Percentiles rank a stretch among this genome's conserved stretches.
Evolutionary conservation across 2,329 filamentous ascomycete genomes (phyloP).

Genomic region (Alternaria panax): DNA sequence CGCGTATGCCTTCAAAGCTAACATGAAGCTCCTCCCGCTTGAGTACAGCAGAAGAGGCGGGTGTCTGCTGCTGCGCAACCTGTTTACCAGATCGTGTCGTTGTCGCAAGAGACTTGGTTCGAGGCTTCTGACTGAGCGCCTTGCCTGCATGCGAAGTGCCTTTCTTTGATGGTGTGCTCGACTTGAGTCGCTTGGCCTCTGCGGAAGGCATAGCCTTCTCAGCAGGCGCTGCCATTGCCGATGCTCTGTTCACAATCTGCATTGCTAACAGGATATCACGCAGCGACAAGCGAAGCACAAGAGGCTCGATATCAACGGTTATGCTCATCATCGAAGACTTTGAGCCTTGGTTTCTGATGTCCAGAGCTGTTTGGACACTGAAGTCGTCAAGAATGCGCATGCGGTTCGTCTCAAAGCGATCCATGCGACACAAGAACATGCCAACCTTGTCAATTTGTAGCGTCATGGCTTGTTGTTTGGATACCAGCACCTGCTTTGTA

Average conservation of each 20-base stretch:
- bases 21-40: slow-evolving; percentile 84
- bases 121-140: slow-evolving; percentile 55
- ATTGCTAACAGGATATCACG: slow-evolving; percentile 93
- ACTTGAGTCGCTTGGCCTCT: slow-evolving; percentile 63
- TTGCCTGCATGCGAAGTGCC: slow-evolving; percentile 58
- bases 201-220: slow-evolving; percentile 57
- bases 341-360: slow-evolving; percentile 69
- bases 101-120: slow-evolving; percentile 57
- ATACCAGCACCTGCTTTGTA: slow-evolving; percentile 90
- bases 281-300: slow-evolving; percentile 87
- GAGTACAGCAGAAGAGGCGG: slow-evolving; percentile 62
- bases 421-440: slow-evolving; percentile 99
- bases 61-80: slow-evolving; percentile 64
- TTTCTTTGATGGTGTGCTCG: slow-evolving; percentile 57
- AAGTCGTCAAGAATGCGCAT: slow-evolving; percentile 97
- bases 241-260: slow-evolving; percentile 89
- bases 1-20: slow-evolving; percentile 83
- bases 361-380: slow-evolving; percentile 87
- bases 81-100: slow-evolving; percentile 56
- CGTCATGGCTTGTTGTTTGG: slow-evolving; percentile 91
- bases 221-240: slow-evolving; percentile 76
- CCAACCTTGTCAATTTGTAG: slow-evolving; percentile 92
- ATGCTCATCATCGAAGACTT: slow-evolving; percentile 75
- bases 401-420: slow-evolving; percentile 89
- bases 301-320: slow-evolving; percentile 85